These are phyloP conservation scores for Boletus coccyginus DNA, from an alignment of 768 basidiomycete genomes.

Conservation along the genomic window DNA sequence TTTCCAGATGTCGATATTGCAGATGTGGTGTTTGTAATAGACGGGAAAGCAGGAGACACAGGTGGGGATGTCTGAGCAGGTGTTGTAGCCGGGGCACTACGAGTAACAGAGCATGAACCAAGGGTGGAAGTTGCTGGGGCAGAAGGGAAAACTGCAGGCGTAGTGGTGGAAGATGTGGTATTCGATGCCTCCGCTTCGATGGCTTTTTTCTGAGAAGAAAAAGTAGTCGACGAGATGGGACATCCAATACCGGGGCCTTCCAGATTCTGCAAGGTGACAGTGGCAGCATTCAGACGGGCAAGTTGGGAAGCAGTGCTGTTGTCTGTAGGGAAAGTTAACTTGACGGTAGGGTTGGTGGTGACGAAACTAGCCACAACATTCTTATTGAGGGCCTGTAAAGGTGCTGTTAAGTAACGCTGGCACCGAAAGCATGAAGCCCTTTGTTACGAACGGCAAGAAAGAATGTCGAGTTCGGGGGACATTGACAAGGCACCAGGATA, in stretches of 20 bases:
- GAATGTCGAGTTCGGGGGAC: slow-evolving; percentile 53
- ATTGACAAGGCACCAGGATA: slow-evolving; percentile 61
- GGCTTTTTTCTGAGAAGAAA: slow-evolving; percentile 37
- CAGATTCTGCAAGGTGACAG: slow-evolving; percentile 73
- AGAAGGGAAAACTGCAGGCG: background rate
- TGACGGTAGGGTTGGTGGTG: slow-evolving; percentile 61
- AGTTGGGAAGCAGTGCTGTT: slow-evolving; percentile 49
- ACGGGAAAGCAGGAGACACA: background rate
- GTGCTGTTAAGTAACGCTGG: background rate
- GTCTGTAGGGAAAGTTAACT: slow-evolving; percentile 62
- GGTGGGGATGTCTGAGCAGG: background rate
- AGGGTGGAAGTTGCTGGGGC: background rate
- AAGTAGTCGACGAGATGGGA: slow-evolving; percentile 63
- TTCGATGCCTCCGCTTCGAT: slow-evolving; percentile 19
- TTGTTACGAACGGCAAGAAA: slow-evolving; percentile 47
- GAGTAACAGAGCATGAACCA: background rate
- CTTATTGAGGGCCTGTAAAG: slow-evolving; percentile 40
- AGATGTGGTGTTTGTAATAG: slow-evolving; percentile 2
- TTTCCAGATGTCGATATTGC: background rate
- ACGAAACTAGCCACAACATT: slow-evolving; percentile 62
- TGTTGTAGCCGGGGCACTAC: background rate
- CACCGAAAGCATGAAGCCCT: background rate
- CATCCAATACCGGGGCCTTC: slow-evolving; percentile 66
- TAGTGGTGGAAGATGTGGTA: background rate
- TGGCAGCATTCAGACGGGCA: slow-evolving; percentile 55